Base-by-base conservation (phyloP, 805 yeast species). In the Myxozyma melibiosi region DNA sequence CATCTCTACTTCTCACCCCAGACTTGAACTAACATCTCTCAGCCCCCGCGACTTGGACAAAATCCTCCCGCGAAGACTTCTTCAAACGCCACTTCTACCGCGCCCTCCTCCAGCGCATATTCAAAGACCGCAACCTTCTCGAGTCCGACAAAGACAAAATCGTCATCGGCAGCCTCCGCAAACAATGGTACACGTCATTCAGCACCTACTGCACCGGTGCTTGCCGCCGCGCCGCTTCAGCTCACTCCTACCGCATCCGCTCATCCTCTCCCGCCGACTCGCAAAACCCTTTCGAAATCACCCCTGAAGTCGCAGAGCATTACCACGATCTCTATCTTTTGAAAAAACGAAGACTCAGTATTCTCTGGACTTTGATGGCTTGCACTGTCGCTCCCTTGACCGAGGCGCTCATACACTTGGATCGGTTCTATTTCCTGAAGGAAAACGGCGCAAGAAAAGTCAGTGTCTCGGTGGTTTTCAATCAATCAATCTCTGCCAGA, bases 1-100 rank as follows among this genome's bases (percentile, higher is more conserved):
- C 4, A 9, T 28, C 24, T 8, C 4, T 11, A 11, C 25, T 16
- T 24, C 25, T 22, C 13, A 14, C 16, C 25, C 3, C 13, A 18
- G 4, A 2, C 30, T 16, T 28, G 6, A 33, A 43, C 24, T 28
- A 18, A 11, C 18, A 22, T 3, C 30, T 4, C 14, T 31, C 18
- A 56, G 65, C 63, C 3, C 66, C 67, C 1, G 58, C 58, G 1
- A 60, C 66, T 1, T 65, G 67, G 67, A 65, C 67, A 1, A 34
- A 40, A 33, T 53, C 58, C 16, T 44, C 63, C 3, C 41, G 66
- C 20, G 54, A 55, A 16, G 44, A 35, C 13, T 65, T 65, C 38
- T 65, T 58, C 46, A 46, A 48, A n/a, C 58, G 66, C 9, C 65
- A 65, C 43, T 65, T 63, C 35, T 65, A 54, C 31, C 57, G 67